A percentile compares a stretch with the other conserved stretches of the same genome.
Conservation (phyloP, 1,139 yeast species). For the Casaregolazyma lundiana region DNA sequence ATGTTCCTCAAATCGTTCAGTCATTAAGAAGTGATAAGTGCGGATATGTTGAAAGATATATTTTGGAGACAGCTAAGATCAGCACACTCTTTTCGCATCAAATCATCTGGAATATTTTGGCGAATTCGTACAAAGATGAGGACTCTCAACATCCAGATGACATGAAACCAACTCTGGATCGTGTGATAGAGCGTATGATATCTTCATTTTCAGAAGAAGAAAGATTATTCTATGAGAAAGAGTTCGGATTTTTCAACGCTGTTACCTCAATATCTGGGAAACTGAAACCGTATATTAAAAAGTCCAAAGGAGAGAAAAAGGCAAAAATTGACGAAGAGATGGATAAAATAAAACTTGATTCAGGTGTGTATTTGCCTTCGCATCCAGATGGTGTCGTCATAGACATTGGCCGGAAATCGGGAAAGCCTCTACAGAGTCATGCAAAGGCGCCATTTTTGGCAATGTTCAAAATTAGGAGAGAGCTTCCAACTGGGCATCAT, state of each 20-base stretch:
- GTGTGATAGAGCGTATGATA: slow-evolving; percentile 65
- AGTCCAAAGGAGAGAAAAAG: slow-evolving; percentile 93
- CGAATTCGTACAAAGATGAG: slow-evolving; percentile 88
- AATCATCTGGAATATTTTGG: slow-evolving; percentile 96
- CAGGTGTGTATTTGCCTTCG: slow-evolving; percentile 90
- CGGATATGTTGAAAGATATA: slow-evolving; percentile 86
- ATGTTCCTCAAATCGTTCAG: slow-evolving; percentile 97
- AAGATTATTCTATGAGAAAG: slow-evolving; percentile 65
- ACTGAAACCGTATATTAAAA: slow-evolving; percentile 87
- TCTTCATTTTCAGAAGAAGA: slow-evolving; percentile 57
- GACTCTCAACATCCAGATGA: slow-evolving; percentile 69
- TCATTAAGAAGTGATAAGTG: slow-evolving; percentile 59
- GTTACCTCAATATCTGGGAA: slow-evolving; percentile 93
- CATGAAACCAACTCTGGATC: slow-evolving; percentile 77
- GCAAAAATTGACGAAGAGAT: slow-evolving; percentile 95
- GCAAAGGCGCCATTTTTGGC: slow-evolving; percentile 99
- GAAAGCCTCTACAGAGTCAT: slow-evolving; percentile 95
- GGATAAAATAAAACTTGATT: slow-evolving; percentile 68
- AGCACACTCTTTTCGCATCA: slow-evolving; percentile 94
- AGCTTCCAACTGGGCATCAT: slow-evolving; percentile 29
- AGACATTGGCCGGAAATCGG: slow-evolving; percentile 88
- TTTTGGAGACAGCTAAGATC: slow-evolving; percentile 86
- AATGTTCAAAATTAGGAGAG: slow-evolving; percentile 74
- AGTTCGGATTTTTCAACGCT: slow-evolving; percentile 83
- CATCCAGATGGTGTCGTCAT: slow-evolving; percentile 94